Base-by-base conservation (phyloP, 2,329 filamentous ascomycete species). In the Colletotrichum tofieldiae region DNA sequence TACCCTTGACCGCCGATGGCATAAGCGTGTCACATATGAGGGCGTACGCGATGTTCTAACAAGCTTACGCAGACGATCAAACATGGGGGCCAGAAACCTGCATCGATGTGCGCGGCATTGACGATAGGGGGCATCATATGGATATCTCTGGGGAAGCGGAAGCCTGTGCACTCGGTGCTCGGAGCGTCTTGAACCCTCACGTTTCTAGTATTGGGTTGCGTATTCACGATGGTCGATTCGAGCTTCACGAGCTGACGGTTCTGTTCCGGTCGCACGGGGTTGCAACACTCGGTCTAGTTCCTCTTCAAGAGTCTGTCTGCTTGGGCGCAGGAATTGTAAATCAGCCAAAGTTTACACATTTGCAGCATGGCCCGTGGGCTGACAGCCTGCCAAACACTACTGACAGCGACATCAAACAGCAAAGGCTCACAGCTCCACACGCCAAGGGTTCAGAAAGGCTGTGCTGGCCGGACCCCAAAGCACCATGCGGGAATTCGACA, bases 41-140 rank as follows among this genome's bases (percentile, higher is more conserved):
- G 54, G 54, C 47, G 58, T 32, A 55, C 41, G 64, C 41, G 29
- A 35, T 41, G 47, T 52, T 35, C 20, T 18, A 26, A 67, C 67
- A 55, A 55, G 55, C 63, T 71, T 67, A 39, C 60, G 43, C 67
- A 18, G 63, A 26, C 55, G 67, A 60, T 61, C 55, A 61, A 71
- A 60, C 67, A 35, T 26, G 45, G n/a, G 59, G 45, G 32, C 45
- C 43, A 8, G 14, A 1, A 32, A 2, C 8, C 39, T 23, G 41
- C 14, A 35, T 35, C 5, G 26, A 32, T 0, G 4, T 23, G 39
- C 11, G 29, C 39, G 45, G 14, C 29, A 20, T 41, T 2, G n/a
- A n/a, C 35, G 47, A 70, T 70, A 52, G 41, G 37, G n/a, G 43
- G 18, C 26, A 35, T 70, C 23, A 59, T 66, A 56, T 68, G 32